Evolutionary conservation across 495 filamentous ascomycete species (phyloP).

Genomic region (Umbilicaria muhlenbergii): DNA sequence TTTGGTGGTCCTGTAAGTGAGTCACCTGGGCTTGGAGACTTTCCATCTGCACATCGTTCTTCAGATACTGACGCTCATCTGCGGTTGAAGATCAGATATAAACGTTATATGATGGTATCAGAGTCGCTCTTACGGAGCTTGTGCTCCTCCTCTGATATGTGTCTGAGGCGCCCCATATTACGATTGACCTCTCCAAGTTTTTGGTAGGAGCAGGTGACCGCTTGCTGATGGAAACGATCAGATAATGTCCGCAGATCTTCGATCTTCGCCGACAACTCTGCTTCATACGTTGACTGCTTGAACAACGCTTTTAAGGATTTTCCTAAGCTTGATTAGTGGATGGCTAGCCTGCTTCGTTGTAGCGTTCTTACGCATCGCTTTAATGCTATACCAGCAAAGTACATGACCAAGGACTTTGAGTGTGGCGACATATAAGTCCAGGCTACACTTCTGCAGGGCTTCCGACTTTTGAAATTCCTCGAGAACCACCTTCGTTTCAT

Average conservation of each 20-base stretch:
- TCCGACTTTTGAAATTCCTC: not conserved
- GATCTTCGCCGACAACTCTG: not conserved
- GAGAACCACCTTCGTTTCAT: not conserved
- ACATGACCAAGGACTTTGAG: not conserved
- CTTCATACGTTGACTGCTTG: not conserved
- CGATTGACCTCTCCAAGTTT: too few species aligned
- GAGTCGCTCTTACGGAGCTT: too few species aligned
- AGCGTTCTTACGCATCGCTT: not conserved
- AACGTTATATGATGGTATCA: too few species aligned
- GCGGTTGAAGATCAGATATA: too few species aligned
- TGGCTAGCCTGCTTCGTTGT: too few species aligned
- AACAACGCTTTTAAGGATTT: not conserved
- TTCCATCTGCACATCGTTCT: too few species aligned
- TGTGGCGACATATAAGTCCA: not conserved
- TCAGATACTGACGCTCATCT: too few species aligned
- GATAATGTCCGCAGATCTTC: not conserved
- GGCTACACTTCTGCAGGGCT: slow-evolving; percentile 1
- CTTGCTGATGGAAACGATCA: not conserved
- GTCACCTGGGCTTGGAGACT: too few species aligned
- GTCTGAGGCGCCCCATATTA: too few species aligned
- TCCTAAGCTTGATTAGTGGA: not conserved
- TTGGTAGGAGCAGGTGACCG: too few species aligned
- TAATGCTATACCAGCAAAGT: not conserved
- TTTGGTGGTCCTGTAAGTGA: too few species aligned
- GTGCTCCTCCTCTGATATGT: too few species aligned